Evolutionary conservation across 768 basidiomycete genomes (phyloP).

Genomic region (Xerocomus potaroensis): DNA sequence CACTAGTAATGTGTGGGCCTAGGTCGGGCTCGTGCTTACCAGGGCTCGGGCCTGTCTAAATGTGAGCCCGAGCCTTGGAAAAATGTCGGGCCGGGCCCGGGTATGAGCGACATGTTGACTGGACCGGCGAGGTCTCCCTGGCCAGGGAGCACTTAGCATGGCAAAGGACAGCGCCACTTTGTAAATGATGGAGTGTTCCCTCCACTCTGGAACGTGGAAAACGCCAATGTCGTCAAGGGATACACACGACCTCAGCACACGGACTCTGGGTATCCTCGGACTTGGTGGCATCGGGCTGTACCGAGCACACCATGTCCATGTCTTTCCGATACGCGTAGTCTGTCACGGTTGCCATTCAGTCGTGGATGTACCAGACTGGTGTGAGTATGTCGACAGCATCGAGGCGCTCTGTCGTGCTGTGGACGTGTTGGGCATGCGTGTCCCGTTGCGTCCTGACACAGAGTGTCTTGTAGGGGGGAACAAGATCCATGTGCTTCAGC

Average conservation of each 20-base stretch:
- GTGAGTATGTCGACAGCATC: constrained; percentile 68
- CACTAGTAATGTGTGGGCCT: no score
- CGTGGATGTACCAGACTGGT: constrained; percentile 61
- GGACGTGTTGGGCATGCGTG: constrained; percentile 84
- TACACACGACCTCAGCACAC: constrained; percentile 61
- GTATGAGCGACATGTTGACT: no score
- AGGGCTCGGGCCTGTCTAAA: no score
- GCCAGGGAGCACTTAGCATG: no score
- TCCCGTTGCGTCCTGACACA: constrained; percentile 75
- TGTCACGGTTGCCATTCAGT: constrained; percentile 68
- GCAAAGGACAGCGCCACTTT: constrained; percentile 74
- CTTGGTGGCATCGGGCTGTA: constrained; percentile 75
- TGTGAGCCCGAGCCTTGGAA: no score
- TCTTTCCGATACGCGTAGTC: constrained; percentile 86
- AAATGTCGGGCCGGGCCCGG: no score
- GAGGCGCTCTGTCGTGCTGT: constrained; percentile 61
- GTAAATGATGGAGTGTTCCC: constrained; percentile 54
- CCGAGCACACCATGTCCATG: constrained; percentile 65
- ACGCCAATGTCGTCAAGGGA: constrained; percentile 38
- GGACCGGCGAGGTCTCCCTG: no score
- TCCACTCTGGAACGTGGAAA: constrained; percentile 59
- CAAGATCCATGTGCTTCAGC: constrained; percentile 74
- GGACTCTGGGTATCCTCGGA: constrained; percentile 70
- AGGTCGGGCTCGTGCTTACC: no score
- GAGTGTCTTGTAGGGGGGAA: constrained; percentile 68